phyloP scores from a whole-genome alignment of 2,329 filamentous ascomycete genomes.

The Erysiphe pulchra region DNA sequence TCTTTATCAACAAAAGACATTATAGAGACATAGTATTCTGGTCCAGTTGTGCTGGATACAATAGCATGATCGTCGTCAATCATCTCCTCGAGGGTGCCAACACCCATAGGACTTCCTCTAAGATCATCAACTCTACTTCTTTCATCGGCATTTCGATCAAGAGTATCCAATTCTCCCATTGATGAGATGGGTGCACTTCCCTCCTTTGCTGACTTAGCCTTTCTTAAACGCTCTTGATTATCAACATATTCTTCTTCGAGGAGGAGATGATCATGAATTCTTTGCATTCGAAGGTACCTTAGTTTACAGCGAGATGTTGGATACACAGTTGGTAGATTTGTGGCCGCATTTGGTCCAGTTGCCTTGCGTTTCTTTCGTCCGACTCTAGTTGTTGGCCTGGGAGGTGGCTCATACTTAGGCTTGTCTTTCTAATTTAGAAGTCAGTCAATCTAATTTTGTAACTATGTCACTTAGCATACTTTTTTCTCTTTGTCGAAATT shows the following conservation, averaged over 20 bases:
- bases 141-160: constrained; percentile 81
- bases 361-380: constrained; percentile 97
- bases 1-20: constrained; percentile 99
- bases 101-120: constrained; percentile 95
- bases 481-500: constrained; percentile 87
- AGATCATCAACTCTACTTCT: constrained; percentile 89
- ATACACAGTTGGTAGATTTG: constrained; percentile 82
- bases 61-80: constrained; percentile 99
- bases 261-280: constrained; percentile 88
- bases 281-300: constrained; percentile 89
- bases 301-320: constrained; percentile 96
- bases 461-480: constrained; percentile 21
- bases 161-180: constrained; percentile 43
- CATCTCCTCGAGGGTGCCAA: constrained; percentile 91
- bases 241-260: constrained; percentile 97
- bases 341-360: constrained; percentile 75
- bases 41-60: constrained; percentile 87
- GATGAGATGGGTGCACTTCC: constrained; percentile 29
- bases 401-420: constrained; percentile 98
- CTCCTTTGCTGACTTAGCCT: constrained; percentile 62
- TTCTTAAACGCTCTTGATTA: constrained; percentile 89
- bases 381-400: constrained; percentile 85
- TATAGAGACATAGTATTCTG: constrained; percentile 98
- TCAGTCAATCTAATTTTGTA: constrained; percentile 3
- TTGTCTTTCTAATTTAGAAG: constrained; percentile 59